Percentiles rank a stretch among this genome's conserved stretches.
These are phyloP conservation scores for Pleurozium schreberi DNA, from an alignment of 225 moss, liverwort and hornwort species.

Conservation along the genomic window DNA sequence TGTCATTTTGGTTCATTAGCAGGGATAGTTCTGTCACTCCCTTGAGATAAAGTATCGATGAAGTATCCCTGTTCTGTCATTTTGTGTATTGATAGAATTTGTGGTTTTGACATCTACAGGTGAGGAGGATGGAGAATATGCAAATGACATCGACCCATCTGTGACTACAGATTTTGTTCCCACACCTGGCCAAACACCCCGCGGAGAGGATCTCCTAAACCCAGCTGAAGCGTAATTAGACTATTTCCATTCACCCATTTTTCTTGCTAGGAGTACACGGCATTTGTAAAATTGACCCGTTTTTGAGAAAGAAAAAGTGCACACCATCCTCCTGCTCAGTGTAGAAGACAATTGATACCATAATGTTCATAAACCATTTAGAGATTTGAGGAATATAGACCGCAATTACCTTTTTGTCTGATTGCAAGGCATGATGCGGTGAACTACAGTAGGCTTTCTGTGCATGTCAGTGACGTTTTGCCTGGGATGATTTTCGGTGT, in stretches of 20 bases:
- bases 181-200: slow-evolving; percentile 19
- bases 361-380: slow-evolving; percentile 9
- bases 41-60: neutral
- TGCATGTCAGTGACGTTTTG: neutral
- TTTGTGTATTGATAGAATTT: neutral
- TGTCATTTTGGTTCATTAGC: neutral
- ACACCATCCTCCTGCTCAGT: neutral
- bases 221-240: neutral
- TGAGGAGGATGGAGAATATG: slow-evolving; percentile 21
- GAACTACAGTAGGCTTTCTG: neutral
- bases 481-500: neutral
- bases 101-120: neutral
- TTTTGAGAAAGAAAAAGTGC: slow-evolving; percentile 6
- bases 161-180: slow-evolving; percentile 19
- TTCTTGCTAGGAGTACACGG: slow-evolving; percentile 11
- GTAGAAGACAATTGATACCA: slow-evolving; percentile 3
- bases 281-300: slow-evolving; percentile 26
- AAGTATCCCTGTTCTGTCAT: neutral
- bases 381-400: neutral
- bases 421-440: neutral
- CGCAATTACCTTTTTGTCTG: neutral
- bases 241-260: neutral
- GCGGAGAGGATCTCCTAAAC: slow-evolving; percentile 3
- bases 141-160: neutral
- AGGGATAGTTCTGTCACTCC: neutral